These are phyloP conservation scores for Mangifera indica DNA, from an alignment of 345 rosid genomes.

Conservation along the genomic window DNA sequence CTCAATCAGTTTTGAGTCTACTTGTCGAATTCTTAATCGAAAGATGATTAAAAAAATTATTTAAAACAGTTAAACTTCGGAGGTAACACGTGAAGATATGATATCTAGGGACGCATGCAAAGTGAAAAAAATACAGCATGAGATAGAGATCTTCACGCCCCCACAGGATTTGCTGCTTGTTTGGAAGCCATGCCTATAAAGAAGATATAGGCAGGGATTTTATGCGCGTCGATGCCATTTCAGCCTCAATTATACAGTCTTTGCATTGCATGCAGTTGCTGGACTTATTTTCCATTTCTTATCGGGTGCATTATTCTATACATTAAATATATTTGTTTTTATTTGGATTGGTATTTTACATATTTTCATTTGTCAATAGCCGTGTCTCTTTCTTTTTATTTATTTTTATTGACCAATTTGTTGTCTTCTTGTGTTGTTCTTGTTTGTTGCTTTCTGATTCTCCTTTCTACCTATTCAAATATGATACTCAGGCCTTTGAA, in stretches of 20 bases:
- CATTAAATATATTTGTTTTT: neutral
- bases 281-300: neutral
- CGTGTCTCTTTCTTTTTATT: neutral
- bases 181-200: constrained; percentile 9
- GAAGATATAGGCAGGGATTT: constrained; percentile 17
- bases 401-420: too few species aligned
- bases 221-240: constrained; percentile 9
- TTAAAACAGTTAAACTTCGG: neutral
- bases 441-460: neutral
- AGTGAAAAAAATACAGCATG: neutral
- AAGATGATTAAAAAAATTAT: neutral
- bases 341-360: neutral
- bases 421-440: neutral
- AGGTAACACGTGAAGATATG: constrained; percentile 13
- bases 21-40: too few species aligned
- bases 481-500: too few species aligned
- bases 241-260: neutral
- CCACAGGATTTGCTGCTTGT: constrained; percentile 27
- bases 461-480: neutral
- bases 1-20: neutral
- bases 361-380: neutral
- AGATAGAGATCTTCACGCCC: constrained; percentile 17
- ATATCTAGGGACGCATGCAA: constrained; percentile 13
- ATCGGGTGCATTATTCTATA: neutral
- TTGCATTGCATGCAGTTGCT: neutral